Conservation (phyloP, 139 green algal genomes). For the Astrephomene gubernaculifera region DNA sequence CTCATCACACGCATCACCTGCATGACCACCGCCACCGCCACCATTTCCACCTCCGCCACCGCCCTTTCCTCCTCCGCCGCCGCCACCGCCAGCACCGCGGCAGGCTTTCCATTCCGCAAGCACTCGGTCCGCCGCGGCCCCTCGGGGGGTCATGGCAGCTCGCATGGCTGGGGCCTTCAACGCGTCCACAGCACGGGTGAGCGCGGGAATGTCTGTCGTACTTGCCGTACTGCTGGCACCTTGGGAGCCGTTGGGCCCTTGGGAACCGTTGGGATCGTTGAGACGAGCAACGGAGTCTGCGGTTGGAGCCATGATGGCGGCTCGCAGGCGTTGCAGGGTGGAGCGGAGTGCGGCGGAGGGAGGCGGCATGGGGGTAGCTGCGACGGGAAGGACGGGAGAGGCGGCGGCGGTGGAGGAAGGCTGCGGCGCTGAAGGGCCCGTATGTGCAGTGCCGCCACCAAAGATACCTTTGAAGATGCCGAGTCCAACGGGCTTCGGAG, state of each 20-base stretch:
- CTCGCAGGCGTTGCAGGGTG: not conserved
- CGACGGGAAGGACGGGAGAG: too few species aligned
- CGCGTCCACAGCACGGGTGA: too few species aligned
- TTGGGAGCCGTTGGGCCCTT: too few species aligned
- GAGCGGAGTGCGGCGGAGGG: not conserved
- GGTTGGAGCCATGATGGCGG: too few species aligned
- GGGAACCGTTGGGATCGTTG: too few species aligned
- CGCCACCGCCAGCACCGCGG: not conserved
- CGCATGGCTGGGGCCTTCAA: too few species aligned
- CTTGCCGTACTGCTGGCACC: too few species aligned
- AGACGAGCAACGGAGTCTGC: too few species aligned
- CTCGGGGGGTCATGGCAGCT: not conserved
- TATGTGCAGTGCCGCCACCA: not conserved
- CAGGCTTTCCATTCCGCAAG: not conserved
- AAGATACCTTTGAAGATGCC: conserved; percentile 31
- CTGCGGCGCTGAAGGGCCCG: not conserved
- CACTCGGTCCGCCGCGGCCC: too few species aligned
- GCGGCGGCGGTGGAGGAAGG: not conserved
- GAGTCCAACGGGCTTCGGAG: not conserved
- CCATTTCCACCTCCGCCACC: not conserved
- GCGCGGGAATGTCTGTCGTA: too few species aligned
- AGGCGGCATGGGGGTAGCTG: not conserved
- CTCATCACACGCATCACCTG: not conserved
- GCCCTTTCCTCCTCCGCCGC: not conserved
- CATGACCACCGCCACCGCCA: not conserved